These are phyloP conservation scores for Lasiodiplodia theobromae DNA, from an alignment of 2,329 filamentous ascomycete species.

Conservation along the genomic window DNA sequence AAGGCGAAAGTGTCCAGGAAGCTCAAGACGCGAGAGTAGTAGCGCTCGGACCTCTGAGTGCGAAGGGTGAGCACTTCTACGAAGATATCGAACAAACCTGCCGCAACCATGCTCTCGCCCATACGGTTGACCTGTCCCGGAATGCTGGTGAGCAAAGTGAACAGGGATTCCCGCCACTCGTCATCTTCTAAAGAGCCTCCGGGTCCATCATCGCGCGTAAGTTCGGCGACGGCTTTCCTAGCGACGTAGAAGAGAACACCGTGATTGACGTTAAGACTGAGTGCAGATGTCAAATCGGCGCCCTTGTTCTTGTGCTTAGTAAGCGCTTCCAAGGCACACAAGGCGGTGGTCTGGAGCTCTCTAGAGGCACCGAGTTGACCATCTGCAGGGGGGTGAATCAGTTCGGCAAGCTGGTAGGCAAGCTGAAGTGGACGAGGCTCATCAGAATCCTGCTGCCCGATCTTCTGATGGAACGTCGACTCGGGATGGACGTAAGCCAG, in stretches of 20 bases:
- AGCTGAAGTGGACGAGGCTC: conserved; percentile 89
- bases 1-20: conserved; percentile 92
- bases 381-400: conserved; percentile 83
- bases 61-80: conserved; percentile 87
- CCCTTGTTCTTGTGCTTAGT: conserved; percentile 78
- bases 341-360: conserved; percentile 80
- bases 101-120: conserved; percentile 83
- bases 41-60: conserved; percentile 80
- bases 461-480: conserved; percentile 80
- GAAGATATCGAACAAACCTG: conserved; percentile 87
- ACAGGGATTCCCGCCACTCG: conserved; percentile 89
- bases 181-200: conserved; percentile 61
- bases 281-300: conserved; percentile 83
- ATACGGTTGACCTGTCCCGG: conserved; percentile 73
- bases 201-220: conserved; percentile 59
- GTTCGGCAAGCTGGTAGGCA: conserved; percentile 88
- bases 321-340: conserved; percentile 85
- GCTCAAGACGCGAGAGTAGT: conserved; percentile 81
- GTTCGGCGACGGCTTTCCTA: conserved; percentile 85
- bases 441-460: conserved; percentile 86
- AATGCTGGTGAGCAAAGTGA: conserved; percentile 84
- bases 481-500: conserved; percentile 89
- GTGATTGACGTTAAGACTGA: conserved; percentile 95
- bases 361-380: conserved; percentile 72
- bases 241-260: conserved; percentile 93